Percentiles rank a stretch among this genome's conserved stretches.
Evolutionary conservation across 2,329 filamentous ascomycete genomes (phyloP).

Genomic region (Neonectria faginata): DNA sequence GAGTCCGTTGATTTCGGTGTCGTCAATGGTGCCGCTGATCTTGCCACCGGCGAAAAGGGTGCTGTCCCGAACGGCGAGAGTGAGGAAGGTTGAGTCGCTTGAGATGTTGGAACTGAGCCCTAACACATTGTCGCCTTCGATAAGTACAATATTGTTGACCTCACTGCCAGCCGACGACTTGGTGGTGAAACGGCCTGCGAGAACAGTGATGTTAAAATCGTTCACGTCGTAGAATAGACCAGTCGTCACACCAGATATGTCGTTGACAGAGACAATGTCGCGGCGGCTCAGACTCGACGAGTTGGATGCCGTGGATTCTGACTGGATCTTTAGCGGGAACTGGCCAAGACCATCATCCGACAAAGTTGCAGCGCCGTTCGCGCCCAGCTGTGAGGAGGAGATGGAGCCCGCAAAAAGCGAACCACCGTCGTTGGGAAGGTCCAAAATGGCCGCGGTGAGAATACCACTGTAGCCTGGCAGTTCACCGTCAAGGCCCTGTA

Average conservation of each 20-base stretch:
- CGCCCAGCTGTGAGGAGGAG: slow-evolving; percentile 77
- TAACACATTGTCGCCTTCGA: slow-evolving; percentile 81
- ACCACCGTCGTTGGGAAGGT: slow-evolving; percentile 69
- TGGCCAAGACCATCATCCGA: slow-evolving; percentile 63
- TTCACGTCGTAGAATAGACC: slow-evolving; percentile 81
- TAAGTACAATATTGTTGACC: slow-evolving; percentile 83
- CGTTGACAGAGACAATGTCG: slow-evolving; percentile 53
- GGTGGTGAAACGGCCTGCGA: slow-evolving; percentile 88
- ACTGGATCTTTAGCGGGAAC: slow-evolving; percentile 68
- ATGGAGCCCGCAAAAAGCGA: slow-evolving; percentile 88
- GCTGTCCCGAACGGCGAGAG: slow-evolving; percentile 75
- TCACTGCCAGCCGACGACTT: slow-evolving; percentile 74
- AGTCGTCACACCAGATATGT: slow-evolving; percentile 76
- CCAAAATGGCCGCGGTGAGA: slow-evolving; percentile 76
- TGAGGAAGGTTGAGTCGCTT: slow-evolving; percentile 78
- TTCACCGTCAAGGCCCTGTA: slow-evolving; percentile 78
- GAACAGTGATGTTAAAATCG: slow-evolving; percentile 82
- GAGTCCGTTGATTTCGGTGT: slow-evolving; percentile 75
- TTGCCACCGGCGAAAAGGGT: slow-evolving; percentile 86
- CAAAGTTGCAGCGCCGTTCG: slow-evolving; percentile 79
- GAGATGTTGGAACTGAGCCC: slow-evolving; percentile 77
- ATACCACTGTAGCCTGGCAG: slow-evolving; percentile 77
- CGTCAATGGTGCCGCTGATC: slow-evolving; percentile 76
- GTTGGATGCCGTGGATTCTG: slow-evolving; percentile 45
- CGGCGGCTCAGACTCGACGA: slow-evolving; percentile 60